Evolutionary conservation across 345 rosid species (phyloP).

Genomic region (Fremontodendron californicum): DNA sequence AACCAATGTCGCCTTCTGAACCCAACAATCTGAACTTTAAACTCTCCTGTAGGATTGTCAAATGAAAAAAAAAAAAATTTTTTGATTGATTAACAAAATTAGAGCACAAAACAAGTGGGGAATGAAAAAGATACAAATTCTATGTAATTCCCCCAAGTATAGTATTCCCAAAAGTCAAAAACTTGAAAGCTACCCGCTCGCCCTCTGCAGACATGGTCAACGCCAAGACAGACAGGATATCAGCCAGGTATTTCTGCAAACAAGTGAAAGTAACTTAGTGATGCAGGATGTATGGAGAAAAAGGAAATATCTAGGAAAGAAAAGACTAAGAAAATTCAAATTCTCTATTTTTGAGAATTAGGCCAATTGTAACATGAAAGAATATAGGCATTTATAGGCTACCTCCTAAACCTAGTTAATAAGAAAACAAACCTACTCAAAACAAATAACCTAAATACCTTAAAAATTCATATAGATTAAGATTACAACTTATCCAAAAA

Average conservation of each 20-base stretch:
- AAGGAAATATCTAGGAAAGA: neutral
- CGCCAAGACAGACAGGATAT: constrained; percentile 87
- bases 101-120: neutral
- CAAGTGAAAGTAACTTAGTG: constrained; percentile 7
- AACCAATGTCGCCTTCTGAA: constrained; percentile 87
- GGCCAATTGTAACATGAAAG: neutral
- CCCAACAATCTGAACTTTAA: constrained; percentile 77
- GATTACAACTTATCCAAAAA: no score
- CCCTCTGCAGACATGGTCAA: constrained; percentile 98
- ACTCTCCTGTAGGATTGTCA: constrained; percentile 63
- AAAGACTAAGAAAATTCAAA: neutral
- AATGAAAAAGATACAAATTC: neutral
- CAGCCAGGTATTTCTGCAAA: constrained; percentile 77
- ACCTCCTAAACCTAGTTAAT: neutral
- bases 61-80: no score
- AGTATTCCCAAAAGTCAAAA: neutral
- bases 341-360: neutral
- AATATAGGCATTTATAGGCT: neutral
- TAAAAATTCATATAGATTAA: neutral
- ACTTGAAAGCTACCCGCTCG: constrained; percentile 60
- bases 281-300: neutral
- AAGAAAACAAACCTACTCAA: neutral
- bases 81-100: neutral
- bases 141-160: neutral
- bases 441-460: neutral